These are phyloP conservation scores for Paramecium pentaurelia DNA, from an alignment of 73 alveolate species.

Conservation along the genomic window DNA sequence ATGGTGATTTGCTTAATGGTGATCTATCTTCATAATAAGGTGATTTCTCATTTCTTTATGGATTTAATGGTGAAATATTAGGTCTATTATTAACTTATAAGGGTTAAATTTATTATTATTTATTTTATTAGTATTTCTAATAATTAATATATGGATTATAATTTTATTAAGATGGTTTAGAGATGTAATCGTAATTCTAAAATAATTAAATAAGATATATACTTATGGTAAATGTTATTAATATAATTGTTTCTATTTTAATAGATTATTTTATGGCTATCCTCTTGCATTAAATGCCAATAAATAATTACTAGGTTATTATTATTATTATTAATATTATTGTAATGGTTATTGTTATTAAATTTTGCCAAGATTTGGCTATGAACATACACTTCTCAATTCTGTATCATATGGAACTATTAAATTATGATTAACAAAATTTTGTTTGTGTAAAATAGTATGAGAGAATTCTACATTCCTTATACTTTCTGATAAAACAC, in stretches of 20 bases:
- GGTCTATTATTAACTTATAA: conserved; percentile 30
- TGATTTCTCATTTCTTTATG: neutral
- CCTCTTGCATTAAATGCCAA: conserved; percentile 28
- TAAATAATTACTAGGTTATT: conserved; percentile 6
- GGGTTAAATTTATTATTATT: neutral
- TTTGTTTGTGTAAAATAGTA: conserved; percentile 76
- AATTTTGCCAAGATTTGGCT: neutral
- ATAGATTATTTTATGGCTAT: neutral
- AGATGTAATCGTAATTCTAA: neutral
- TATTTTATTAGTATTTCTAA: neutral
- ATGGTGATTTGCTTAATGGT: conserved; percentile 26
- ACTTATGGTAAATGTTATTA: neutral
- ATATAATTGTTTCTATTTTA: neutral
- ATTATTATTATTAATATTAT: neutral
- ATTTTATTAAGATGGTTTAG: neutral
- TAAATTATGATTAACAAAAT: conserved; percentile 32
- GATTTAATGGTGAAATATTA: conserved; percentile 17
- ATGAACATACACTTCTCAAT: conserved; percentile 13
- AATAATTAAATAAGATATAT: neutral
- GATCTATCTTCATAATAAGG: conserved; percentile 5
- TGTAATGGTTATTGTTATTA: neutral
- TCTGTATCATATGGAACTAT: conserved; percentile 24
- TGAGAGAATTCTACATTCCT: conserved; percentile 85
- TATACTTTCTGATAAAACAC: conserved; percentile 74
- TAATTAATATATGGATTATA: conserved; percentile 8